A percentile compares a stretch with the other conserved stretches of the same genome.
phyloP scores from a whole-genome alignment of 441 rosid species.

The Euphorbia celastroides region DNA sequence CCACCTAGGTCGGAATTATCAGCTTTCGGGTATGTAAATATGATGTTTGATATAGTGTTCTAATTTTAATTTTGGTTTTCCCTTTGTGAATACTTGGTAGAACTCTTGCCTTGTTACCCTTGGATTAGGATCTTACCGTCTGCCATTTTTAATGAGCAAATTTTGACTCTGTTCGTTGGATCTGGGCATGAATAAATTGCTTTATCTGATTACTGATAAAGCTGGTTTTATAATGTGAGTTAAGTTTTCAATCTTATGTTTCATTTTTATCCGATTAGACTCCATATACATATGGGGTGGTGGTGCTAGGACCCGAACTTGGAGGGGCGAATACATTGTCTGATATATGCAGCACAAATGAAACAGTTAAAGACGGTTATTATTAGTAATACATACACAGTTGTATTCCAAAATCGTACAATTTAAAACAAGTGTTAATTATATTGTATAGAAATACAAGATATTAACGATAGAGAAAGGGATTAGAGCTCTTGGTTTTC shows the following conservation, averaged over 20 bases:
- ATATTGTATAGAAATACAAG: too few relatives aligned
- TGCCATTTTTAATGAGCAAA: conserved; percentile 1
- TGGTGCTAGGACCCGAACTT: too few relatives aligned
- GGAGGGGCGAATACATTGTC: too few relatives aligned
- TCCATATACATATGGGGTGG: neutral
- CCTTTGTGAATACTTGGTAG: neutral
- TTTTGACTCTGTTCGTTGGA: neutral
- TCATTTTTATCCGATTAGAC: neutral
- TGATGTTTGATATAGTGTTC: neutral
- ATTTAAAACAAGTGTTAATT: too few relatives aligned
- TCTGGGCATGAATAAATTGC: neutral
- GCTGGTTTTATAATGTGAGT: neutral
- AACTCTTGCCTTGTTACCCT: neutral
- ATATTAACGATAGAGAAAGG: too few relatives aligned
- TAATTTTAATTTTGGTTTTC: neutral
- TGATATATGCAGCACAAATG: neutral
- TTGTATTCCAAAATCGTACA: too few relatives aligned
- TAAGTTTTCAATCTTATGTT: neutral
- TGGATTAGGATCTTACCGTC: neutral
- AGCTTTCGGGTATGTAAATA: conserved; percentile 16
- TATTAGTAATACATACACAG: too few relatives aligned
- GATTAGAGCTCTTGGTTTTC: too few relatives aligned
- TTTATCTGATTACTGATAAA: neutral
- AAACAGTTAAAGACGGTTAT: neutral
- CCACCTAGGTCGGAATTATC: conserved; percentile 37